Percentiles rank a stretch among this genome's conserved stretches.
Conservation (phyloP, 148 eudicot species). For the Chenopodium album region DNA sequence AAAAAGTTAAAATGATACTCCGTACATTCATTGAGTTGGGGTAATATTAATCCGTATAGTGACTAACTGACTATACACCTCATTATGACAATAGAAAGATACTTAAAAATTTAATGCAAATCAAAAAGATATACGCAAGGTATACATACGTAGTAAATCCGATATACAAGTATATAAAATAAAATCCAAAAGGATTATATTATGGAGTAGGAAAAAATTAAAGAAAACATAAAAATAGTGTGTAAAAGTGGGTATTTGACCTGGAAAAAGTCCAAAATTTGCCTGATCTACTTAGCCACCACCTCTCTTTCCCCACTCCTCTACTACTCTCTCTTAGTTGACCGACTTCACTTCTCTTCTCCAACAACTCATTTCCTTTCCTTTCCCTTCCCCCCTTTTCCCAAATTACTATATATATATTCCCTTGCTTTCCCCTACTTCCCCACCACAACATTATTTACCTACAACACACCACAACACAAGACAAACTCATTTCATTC, state of each 20-base stretch:
- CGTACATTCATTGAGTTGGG: too few relatives aligned
- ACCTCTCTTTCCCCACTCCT: constrained; percentile 17
- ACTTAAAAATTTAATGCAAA: too few relatives aligned
- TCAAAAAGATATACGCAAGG: too few relatives aligned
- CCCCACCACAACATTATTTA: not conserved
- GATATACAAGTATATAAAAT: not conserved
- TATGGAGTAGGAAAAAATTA: not conserved
- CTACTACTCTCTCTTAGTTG: constrained; percentile 19
- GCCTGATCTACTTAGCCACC: constrained; percentile 17
- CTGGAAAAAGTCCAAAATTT: constrained; percentile 10
- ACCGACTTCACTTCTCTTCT: constrained; percentile 25
- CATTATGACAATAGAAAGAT: too few relatives aligned
- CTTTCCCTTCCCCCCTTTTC: not conserved
- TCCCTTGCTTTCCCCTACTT: not conserved
- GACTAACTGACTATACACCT: too few relatives aligned
- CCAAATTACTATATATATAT: not conserved
- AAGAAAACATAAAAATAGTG: not conserved
- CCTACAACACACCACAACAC: not conserved
- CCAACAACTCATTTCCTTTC: constrained; percentile 1
- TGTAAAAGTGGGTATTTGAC: constrained; percentile 6
- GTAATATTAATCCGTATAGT: too few relatives aligned
- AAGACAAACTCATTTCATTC: not conserved
- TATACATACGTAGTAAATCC: not conserved
- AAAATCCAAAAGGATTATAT: not conserved
- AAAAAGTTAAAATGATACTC: too few relatives aligned